Percentiles rank a stretch among this genome's conserved stretches.
Evolutionary conservation across 495 filamentous ascomycete genomes (phyloP).

Genomic region (Lepraria neglecta): DNA sequence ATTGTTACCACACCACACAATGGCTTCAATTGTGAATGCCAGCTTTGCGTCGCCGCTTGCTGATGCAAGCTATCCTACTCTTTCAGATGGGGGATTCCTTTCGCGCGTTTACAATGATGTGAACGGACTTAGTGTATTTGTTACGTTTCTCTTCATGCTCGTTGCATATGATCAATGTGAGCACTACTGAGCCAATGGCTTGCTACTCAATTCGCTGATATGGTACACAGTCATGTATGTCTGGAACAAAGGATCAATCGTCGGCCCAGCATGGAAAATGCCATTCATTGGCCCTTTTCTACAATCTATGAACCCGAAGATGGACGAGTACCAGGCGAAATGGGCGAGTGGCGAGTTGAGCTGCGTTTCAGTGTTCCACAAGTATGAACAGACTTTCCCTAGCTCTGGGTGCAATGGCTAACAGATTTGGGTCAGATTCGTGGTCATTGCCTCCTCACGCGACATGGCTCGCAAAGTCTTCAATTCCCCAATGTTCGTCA

Average conservation of each 20-base stretch:
- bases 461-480: conserved; percentile 96
- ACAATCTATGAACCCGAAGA: conserved; percentile 84
- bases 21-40: conserved; percentile 56
- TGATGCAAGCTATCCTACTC: conserved; percentile 51
- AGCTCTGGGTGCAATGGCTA: neutral
- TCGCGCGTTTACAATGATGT: conserved; percentile 48
- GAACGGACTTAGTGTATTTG: conserved; percentile 55
- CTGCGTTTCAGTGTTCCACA: conserved; percentile 98
- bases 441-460: conserved; percentile 91
- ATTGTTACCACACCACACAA: conserved; percentile 29
- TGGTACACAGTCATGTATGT: conserved; percentile 66
- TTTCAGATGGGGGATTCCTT: conserved; percentile 37
- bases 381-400: conserved; percentile 52
- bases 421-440: conserved; percentile 58
- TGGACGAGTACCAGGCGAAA: conserved; percentile 83
- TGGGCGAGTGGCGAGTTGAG: conserved; percentile 86
- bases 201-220: neutral
- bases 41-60: conserved; percentile 73
- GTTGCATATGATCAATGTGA: conserved; percentile 83
- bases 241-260: conserved; percentile 76
- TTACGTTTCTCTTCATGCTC: conserved; percentile 60
- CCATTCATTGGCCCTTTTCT: conserved; percentile 97
- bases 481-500: conserved; percentile 88
- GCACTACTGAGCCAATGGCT: conserved; percentile 29
- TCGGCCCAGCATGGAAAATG: conserved; percentile 74